Evolutionary conservation across 345 rosid species (phyloP).

Genomic region (Syzygium jambos): DNA sequence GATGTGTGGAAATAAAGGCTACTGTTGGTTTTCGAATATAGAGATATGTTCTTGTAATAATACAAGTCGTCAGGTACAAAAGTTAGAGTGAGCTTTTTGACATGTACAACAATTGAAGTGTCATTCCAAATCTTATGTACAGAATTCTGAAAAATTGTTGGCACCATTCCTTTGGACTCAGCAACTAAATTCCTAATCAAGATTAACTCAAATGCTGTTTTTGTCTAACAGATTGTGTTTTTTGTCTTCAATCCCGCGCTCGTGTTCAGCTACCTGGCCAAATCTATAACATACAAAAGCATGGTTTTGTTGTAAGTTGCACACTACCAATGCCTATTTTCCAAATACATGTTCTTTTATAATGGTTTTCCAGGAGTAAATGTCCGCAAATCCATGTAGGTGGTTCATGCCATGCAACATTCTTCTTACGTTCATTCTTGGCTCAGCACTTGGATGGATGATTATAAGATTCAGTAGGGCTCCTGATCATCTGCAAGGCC

Average conservation of each 20-base stretch:
- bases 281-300: slow-evolving; percentile 22
- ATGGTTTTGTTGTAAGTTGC: slow-evolving; percentile 16
- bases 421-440: slow-evolving; percentile 17
- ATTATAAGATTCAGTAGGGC: slow-evolving; percentile 23
- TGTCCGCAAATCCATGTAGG: slow-evolving; percentile 7
- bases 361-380: neutral
- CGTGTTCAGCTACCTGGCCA: slow-evolving; percentile 23
- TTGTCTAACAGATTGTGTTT: slow-evolving; percentile 17
- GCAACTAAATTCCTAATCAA: neutral
- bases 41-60: neutral
- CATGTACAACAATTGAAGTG: neutral
- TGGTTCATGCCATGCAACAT: slow-evolving; percentile 54
- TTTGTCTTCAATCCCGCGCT: slow-evolving; percentile 30
- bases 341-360: neutral
- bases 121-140: neutral
- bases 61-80: neutral
- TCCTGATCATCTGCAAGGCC: slow-evolving; percentile 31
- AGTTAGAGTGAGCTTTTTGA: neutral
- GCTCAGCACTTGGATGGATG: slow-evolving; percentile 29
- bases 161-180: neutral
- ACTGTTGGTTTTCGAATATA: neutral
- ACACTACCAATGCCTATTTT: too few species aligned
- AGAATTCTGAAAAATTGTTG: neutral
- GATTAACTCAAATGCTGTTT: neutral
- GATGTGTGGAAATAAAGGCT: neutral